Conservation (phyloP, 495 filamentous ascomycete species). For the Hypoxylon lienhwacheense region DNA sequence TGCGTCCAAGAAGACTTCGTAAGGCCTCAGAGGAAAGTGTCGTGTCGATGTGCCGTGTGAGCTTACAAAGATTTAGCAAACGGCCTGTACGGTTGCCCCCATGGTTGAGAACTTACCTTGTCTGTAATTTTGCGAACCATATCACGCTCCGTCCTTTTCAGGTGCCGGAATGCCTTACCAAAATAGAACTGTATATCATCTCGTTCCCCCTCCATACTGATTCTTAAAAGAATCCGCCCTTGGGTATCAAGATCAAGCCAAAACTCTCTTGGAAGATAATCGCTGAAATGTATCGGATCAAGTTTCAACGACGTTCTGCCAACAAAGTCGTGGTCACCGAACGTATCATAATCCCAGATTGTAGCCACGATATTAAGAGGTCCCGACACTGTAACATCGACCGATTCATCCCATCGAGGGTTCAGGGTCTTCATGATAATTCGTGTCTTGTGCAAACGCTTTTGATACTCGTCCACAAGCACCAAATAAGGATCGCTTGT, state of each 20-base stretch:
- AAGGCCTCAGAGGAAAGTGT: slow-evolving; percentile 83
- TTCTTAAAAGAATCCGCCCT: slow-evolving; percentile 81
- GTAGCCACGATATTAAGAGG: slow-evolving; percentile 93
- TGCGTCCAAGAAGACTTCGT: slow-evolving; percentile 70
- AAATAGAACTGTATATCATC: slow-evolving; percentile 99
- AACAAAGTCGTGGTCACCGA: slow-evolving; percentile 97
- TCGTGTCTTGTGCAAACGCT: slow-evolving; percentile 92
- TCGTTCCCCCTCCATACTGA: slow-evolving; percentile 97
- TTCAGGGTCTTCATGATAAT: slow-evolving; percentile 91
- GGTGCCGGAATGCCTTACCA: slow-evolving; percentile 90
- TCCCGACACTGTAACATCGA: slow-evolving; percentile 92
- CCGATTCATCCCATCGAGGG: slow-evolving; percentile 95
- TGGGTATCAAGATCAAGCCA: slow-evolving; percentile 98
- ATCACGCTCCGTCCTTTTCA: slow-evolving; percentile 93
- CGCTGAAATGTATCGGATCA: slow-evolving; percentile 91
- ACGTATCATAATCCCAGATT: slow-evolving; percentile 97
- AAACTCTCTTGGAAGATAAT: slow-evolving; percentile 92
- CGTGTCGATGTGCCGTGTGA: slow-evolving; percentile 92
- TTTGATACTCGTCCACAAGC: slow-evolving; percentile 95
- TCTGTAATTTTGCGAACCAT: slow-evolving; percentile 98
- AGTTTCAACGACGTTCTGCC: slow-evolving; percentile 93
- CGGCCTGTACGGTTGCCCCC: neutral
- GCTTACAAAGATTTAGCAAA: slow-evolving; percentile 51
- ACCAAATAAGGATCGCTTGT: slow-evolving; percentile 97
- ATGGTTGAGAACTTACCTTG: slow-evolving; percentile 64